Conservation (phyloP, 2,329 filamentous ascomycete species). For the Talaromyces sp. region DNA sequence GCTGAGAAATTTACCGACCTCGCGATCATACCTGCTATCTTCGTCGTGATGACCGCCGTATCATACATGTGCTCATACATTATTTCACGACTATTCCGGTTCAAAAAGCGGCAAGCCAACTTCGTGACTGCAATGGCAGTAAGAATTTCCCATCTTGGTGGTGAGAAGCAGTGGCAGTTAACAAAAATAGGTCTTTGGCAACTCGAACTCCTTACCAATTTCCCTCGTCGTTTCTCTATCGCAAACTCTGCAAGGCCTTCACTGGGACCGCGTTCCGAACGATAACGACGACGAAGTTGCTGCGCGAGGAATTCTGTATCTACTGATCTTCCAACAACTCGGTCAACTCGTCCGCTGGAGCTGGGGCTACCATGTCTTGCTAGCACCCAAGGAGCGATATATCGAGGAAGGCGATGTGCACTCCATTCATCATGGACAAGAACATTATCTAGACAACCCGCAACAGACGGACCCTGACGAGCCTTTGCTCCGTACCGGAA, state of each 20-base stretch:
- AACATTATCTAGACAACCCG: constrained; percentile 40
- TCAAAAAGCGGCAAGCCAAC: constrained; percentile 81
- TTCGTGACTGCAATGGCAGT: constrained; percentile 95
- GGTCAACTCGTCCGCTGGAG: constrained; percentile 95
- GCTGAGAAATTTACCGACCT: constrained; percentile 86
- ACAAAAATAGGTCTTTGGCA: constrained; percentile 71
- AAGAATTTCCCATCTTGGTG: constrained; percentile 29
- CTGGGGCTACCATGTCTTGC: constrained; percentile 92
- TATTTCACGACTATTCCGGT: constrained; percentile 72
- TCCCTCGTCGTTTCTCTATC: constrained; percentile 92
- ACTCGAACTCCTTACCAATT: constrained; percentile 96
- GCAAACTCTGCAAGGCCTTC: constrained; percentile 83
- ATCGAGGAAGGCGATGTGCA: constrained; percentile 42
- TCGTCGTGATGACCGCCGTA: constrained; percentile 78
- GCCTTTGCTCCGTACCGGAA: constrained; percentile 33
- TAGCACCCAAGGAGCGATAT: constrained; percentile 72
- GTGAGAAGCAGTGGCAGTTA: background rate
- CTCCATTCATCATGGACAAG: constrained; percentile 39
- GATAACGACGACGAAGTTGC: constrained; percentile 95
- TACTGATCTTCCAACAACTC: constrained; percentile 95
- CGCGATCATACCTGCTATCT: constrained; percentile 92
- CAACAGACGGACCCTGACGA: constrained; percentile 37
- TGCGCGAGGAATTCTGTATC: constrained; percentile 88
- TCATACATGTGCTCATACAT: constrained; percentile 73
- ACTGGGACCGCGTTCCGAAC: constrained; percentile 86